Percentiles rank a stretch among this genome's conserved stretches.
Evolutionary conservation across 768 basidiomycete genomes (phyloP).

Genomic region (Tricholoma sp.): DNA sequence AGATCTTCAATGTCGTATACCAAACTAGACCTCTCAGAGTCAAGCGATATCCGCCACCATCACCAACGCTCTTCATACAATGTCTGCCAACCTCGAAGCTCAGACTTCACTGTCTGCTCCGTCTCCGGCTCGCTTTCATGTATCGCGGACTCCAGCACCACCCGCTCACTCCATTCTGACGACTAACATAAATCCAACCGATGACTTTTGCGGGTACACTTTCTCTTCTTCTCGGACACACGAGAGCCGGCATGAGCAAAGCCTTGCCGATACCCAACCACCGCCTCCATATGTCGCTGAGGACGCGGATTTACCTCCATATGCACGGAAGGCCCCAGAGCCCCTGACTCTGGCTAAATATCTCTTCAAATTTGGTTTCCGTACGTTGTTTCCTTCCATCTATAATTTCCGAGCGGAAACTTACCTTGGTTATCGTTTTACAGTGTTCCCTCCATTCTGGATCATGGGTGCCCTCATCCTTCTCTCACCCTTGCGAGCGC

Average conservation of each 20-base stretch:
- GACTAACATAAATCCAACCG: slow-evolving; percentile 18
- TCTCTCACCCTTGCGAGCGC: slow-evolving; percentile 45
- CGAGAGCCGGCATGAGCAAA: slow-evolving; percentile 38
- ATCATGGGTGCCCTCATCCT: slow-evolving; percentile 53
- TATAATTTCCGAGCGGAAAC: neutral
- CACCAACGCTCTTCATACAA: slow-evolving; percentile 1
- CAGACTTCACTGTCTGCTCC: slow-evolving; percentile 10
- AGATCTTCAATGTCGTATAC: neutral
- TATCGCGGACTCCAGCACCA: slow-evolving; percentile 15
- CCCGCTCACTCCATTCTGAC: slow-evolving; percentile 6
- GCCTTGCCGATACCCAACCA: slow-evolving; percentile 20
- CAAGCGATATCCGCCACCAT: neutral
- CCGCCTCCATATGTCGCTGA: slow-evolving; percentile 38
- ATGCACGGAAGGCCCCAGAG: slow-evolving; percentile 35
- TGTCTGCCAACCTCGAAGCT: slow-evolving; percentile 15
- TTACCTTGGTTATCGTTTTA: slow-evolving; percentile 1
- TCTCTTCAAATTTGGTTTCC: slow-evolving; percentile 60
- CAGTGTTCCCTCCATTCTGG: slow-evolving; percentile 65
- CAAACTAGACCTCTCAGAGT: neutral
- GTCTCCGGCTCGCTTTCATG: slow-evolving; percentile 15
- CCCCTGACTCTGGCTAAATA: slow-evolving; percentile 53
- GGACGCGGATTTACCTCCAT: slow-evolving; percentile 33
- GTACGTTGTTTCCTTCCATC: slow-evolving; percentile 30
- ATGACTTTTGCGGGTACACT: slow-evolving; percentile 34
- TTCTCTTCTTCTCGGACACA: slow-evolving; percentile 27